Base-by-base conservation (phyloP, 805 yeast species). In the Kodamaea hsintzibuensis region DNA sequence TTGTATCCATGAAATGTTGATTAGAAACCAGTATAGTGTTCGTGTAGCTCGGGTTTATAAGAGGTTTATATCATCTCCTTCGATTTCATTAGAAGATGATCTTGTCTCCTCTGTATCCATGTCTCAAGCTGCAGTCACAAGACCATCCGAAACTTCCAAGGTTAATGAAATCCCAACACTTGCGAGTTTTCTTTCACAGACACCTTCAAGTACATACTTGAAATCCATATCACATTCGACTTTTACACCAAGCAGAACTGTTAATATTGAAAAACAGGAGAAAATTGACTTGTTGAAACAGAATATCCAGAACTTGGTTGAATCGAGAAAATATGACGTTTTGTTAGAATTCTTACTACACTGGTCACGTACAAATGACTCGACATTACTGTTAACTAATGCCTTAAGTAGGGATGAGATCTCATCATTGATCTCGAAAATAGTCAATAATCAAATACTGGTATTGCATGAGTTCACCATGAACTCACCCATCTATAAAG, bases 401-500 rank as follows among this genome's bases (percentile, higher is more conserved):
- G 39, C 39, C 2, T 45, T 51, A 14, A 25, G 39, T 5, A 18
- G 16, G 12, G 16, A 25, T 2, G 54, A 51, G 40, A 47, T 51
- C 35, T 51, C 54, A 4, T 35, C 17, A 8, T 39, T 51, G 8
- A 19, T 51, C n/a, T 13, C 47, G 8, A 40, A 47, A 42, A 33
- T 51, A 2, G 57, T 69, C 3, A 52, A 57, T 7, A 59, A 63
- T 48, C 70, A 69, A 50, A 48, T 57, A 5, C 46, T 53, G 3
- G 42, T 59, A 13, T 42, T 64, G 46, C 48, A 51, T n/a, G 51
- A 52, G 14, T 52, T 43, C 30, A 57, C 64, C 12, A 14, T 50
- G 25, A 46, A 43, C 14, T 16, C 51, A 8, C 50, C 53, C 6
- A 45, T 53, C 16, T 18, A 17, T 19, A 56, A 53, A 17, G 51